Evolutionary conservation across 2,329 filamentous ascomycete genomes (phyloP).

Genomic region (Graphilbum sp.): DNA sequence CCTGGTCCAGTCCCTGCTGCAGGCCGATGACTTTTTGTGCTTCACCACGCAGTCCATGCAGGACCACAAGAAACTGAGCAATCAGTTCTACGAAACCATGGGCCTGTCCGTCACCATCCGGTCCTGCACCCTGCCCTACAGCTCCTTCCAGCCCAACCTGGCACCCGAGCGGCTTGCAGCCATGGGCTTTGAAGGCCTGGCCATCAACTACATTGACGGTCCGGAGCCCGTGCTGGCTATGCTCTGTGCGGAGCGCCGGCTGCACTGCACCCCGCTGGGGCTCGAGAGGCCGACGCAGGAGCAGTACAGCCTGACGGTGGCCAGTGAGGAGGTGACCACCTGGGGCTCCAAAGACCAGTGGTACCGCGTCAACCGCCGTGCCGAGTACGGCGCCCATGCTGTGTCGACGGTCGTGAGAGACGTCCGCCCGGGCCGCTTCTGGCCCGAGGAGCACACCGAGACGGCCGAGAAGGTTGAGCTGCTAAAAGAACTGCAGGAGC

Average conservation of each 20-base stretch:
- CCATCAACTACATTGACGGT: constrained; percentile 62
- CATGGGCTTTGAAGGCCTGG: constrained; percentile 63
- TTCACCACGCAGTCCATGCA: constrained; percentile 61
- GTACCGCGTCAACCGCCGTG: constrained; percentile 52
- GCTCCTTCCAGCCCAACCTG: constrained; percentile 37
- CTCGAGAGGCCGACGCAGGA: constrained; percentile 45
- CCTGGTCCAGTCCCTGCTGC: constrained; percentile 35
- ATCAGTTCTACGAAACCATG: constrained; percentile 45
- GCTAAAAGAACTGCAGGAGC: constrained; percentile 31
- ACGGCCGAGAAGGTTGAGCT: constrained; percentile 45
- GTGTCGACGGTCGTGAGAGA: constrained; percentile 50
- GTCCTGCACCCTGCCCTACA: constrained; percentile 37
- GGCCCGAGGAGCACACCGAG: constrained; percentile 67
- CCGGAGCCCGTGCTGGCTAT: constrained; percentile 74
- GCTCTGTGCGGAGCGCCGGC: constrained; percentile 57
- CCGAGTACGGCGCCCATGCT: constrained; percentile 64
- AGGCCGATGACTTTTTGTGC: constrained; percentile 36
- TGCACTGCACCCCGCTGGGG: constrained; percentile 54
- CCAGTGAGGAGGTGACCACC: constrained; percentile 38
- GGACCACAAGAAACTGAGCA: constrained; percentile 60
- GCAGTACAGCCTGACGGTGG: constrained; percentile 50
- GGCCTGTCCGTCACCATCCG: constrained; percentile 58
- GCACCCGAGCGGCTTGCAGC: constrained; percentile 33
- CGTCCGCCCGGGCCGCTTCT: constrained; percentile 46
- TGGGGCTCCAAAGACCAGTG: constrained; percentile 54